Percentiles rank a stretch among this genome's conserved stretches.
Evolutionary conservation across 2,329 filamentous ascomycete genomes (phyloP).

Genomic region (Botrytis tulipae): DNA sequence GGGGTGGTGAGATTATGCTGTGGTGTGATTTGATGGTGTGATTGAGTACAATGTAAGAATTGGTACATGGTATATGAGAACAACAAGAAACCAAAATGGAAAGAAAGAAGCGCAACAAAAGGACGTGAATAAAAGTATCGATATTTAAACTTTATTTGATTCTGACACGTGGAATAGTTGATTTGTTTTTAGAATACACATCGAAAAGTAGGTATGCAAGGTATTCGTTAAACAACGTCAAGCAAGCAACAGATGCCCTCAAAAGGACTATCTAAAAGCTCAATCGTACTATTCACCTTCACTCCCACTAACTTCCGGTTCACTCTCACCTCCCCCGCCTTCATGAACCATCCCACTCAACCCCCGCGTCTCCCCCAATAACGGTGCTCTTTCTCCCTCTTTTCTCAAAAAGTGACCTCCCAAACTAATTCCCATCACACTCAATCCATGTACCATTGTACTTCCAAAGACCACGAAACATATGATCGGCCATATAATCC

Average conservation of each 20-base stretch:
- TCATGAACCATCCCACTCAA: constrained; percentile 51
- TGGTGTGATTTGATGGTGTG: not conserved
- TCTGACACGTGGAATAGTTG: not conserved
- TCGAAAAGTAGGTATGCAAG: too few relatives aligned
- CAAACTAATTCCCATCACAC: constrained; percentile 50
- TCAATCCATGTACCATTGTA: constrained; percentile 54
- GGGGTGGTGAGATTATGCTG: not conserved
- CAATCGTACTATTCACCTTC: constrained; percentile 17
- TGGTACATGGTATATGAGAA: not conserved
- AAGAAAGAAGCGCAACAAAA: not conserved
- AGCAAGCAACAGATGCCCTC: not conserved
- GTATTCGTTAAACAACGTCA: too few relatives aligned
- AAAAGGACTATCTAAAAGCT: not conserved
- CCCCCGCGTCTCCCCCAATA: constrained; percentile 51
- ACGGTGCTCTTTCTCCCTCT: constrained; percentile 48
- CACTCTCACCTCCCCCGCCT: constrained; percentile 38
- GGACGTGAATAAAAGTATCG: not conserved
- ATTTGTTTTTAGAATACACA: not conserved
- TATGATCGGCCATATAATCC: constrained; percentile 53
- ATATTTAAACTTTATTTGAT: not conserved
- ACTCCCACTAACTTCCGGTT: constrained; percentile 36
- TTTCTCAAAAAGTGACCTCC: constrained; percentile 47
- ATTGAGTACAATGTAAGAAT: too few relatives aligned
- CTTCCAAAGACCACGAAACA: constrained; percentile 54
- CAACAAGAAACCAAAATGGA: not conserved